Base-by-base conservation (phyloP, 2,329 filamentous ascomycete species). In the Colletotrichum sp. region DNA sequence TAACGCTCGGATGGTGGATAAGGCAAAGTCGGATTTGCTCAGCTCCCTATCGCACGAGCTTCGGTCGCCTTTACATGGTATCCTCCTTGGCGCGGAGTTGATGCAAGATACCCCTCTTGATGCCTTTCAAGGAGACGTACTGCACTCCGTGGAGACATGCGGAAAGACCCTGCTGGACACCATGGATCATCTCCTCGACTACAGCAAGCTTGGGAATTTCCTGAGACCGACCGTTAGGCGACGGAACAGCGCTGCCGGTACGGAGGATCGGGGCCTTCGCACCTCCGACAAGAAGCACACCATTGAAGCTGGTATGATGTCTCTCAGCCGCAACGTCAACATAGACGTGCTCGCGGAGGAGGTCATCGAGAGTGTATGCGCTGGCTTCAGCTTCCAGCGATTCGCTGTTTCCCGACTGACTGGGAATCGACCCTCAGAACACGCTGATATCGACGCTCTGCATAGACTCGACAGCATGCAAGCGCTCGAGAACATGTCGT, bases 31-130 rank as follows among this genome's bases (percentile, higher is more conserved):
- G 2, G 89, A 91, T 70, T 88, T 91, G 43, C 85, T 93, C 9
- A 88, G 89, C 1, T 91, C 88, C 2, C 86, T 93, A 8, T 90
- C 88, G 5, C 91, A 93, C 77, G 91, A 93, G 78, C 81, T 93
- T 16, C 85, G 91, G 6, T 90, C 88, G 3, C 91, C 91, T 0
- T 82, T 93, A 1, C 90, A 93, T 69, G 91, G 90, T 4, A 87
- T 92, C 36, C 81, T 92, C 0, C 86, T 89, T 0, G 89, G 84
- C 66, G 84, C 86, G 1, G 89, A 91, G 75, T 79, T 91, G 5
- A 77, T 92, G 1, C 84, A 86, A 6, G 88, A 90, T n/a, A 90
- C 88, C 0, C 73, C 81, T 0, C 81, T 90, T 29, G 83, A 83
- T 58, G 81, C 82, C 6, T 81, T 83, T 11, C 87, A 88, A 74